Percentiles rank a stretch among this genome's conserved stretches.
Conservation (phyloP, 2,329 filamentous ascomycete genomes). For the Akanthomyces uredinophilus region DNA sequence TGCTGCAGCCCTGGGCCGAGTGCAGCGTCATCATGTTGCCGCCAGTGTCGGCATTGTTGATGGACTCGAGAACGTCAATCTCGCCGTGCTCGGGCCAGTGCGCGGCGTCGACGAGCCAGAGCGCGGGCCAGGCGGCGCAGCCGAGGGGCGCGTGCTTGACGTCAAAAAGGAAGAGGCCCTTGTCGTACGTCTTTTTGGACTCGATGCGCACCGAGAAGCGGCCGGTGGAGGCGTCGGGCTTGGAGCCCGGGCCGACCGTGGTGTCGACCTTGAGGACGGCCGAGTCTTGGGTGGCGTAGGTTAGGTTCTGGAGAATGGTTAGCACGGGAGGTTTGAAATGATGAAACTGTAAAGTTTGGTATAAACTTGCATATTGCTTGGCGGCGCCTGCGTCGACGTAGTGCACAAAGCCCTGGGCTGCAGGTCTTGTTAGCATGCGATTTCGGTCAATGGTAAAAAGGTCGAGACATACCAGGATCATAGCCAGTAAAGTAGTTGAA, state of each 20-base stretch:
- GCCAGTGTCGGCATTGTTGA: slow-evolving; percentile 48
- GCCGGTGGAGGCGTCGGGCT: slow-evolving; percentile 50
- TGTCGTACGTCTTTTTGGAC: slow-evolving; percentile 54
- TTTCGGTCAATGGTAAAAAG: neutral
- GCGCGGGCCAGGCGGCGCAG: slow-evolving; percentile 60
- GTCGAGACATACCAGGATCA: slow-evolving; percentile 37
- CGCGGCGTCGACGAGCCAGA: slow-evolving; percentile 58
- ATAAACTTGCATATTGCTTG: slow-evolving; percentile 33
- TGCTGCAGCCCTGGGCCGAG: slow-evolving; percentile 47
- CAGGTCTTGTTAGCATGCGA: neutral
- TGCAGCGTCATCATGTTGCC: slow-evolving; percentile 59
- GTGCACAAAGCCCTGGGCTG: slow-evolving; percentile 47
- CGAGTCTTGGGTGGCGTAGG: slow-evolving; percentile 48
- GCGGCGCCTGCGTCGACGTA: slow-evolving; percentile 44
- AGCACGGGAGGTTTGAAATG: neutral
- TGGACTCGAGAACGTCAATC: slow-evolving; percentile 58
- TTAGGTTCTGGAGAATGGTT: slow-evolving; percentile 49
- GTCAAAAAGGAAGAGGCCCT: slow-evolving; percentile 65
- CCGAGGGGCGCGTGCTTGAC: slow-evolving; percentile 58
- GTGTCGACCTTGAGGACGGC: slow-evolving; percentile 59
- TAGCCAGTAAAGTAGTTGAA: slow-evolving; percentile 49
- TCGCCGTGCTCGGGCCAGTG: slow-evolving; percentile 62
- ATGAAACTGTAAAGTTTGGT: neutral
- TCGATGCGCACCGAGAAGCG: slow-evolving; percentile 60
- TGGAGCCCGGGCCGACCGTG: slow-evolving; percentile 41